These are phyloP conservation scores for Russula earlei DNA, from an alignment of 768 basidiomycete genomes.

Conservation along the genomic window DNA sequence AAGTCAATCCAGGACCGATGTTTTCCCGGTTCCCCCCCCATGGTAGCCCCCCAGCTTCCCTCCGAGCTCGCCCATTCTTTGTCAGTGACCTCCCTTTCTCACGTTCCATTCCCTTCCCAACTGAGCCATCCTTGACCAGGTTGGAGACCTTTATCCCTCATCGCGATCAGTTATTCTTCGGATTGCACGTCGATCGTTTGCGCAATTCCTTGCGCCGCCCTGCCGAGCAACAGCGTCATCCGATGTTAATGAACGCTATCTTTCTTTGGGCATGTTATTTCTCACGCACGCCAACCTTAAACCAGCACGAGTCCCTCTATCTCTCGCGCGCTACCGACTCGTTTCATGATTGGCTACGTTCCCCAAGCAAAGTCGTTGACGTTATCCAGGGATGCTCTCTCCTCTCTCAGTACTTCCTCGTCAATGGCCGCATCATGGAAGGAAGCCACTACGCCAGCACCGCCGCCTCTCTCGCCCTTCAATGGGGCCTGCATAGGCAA, in stretches of 20 bases:
- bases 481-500: constrained; percentile 55
- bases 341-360: constrained; percentile 53
- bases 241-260: constrained; percentile 69
- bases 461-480: constrained; percentile 62
- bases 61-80: constrained; percentile 58
- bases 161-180: constrained; percentile 64
- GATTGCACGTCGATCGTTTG: constrained; percentile 56
- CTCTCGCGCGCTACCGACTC: constrained; percentile 53
- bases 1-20: background rate
- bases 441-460: constrained; percentile 70
- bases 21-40: constrained; percentile 4
- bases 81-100: constrained; percentile 30
- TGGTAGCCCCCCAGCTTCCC: constrained; percentile 38
- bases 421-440: constrained; percentile 68
- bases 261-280: constrained; percentile 80
- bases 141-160: constrained; percentile 70
- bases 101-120: background rate
- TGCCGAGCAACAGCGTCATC: constrained; percentile 54
- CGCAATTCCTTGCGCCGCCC: constrained; percentile 50
- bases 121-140: constrained; percentile 30
- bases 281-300: constrained; percentile 59
- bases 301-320: constrained; percentile 65
- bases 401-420: constrained; percentile 64
- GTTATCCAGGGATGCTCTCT: constrained; percentile 71
- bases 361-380: constrained; percentile 49